A percentile compares a stretch with the other conserved stretches of the same genome.
Evolutionary conservation across 2,329 filamentous ascomycete genomes (phyloP).

Genomic region (Kalaharituber pfeilii): DNA sequence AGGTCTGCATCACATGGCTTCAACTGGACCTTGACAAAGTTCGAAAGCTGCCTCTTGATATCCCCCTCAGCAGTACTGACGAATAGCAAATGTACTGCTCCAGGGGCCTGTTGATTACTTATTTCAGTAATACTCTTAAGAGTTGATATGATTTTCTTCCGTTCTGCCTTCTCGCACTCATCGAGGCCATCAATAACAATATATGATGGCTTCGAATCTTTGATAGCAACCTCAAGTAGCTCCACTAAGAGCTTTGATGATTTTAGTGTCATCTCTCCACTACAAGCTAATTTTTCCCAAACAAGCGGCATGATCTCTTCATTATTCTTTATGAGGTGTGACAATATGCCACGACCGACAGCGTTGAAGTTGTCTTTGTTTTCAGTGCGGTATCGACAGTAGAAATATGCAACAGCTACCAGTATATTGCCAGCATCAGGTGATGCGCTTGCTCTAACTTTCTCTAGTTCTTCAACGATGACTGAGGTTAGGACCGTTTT

Average conservation of each 20-base stretch:
- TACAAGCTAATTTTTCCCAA: slow-evolving; percentile 23
- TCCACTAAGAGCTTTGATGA: slow-evolving; percentile 20
- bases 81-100: slow-evolving; percentile 24
- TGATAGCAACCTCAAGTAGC: slow-evolving; percentile 25
- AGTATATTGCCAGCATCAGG: no score
- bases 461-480: slow-evolving; percentile 26
- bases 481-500: slow-evolving; percentile 31
- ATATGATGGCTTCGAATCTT: slow-evolving; percentile 24
- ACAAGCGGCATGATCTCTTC: slow-evolving; percentile 24
- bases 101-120: neutral
- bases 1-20: slow-evolving; percentile 24
- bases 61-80: slow-evolving; percentile 25
- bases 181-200: slow-evolving; percentile 33
- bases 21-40: slow-evolving; percentile 21
- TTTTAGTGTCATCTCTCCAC: slow-evolving; percentile 22
- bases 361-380: slow-evolving; percentile 22
- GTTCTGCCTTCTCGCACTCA: slow-evolving; percentile 26
- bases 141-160: slow-evolving; percentile 23
- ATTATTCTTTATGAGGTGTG: slow-evolving; percentile 24
- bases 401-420: slow-evolving; percentile 28
- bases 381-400: slow-evolving; percentile 27
- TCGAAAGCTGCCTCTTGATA: slow-evolving; percentile 21
- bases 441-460: no score
- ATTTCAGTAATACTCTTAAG: slow-evolving; percentile 18
- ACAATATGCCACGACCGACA: slow-evolving; percentile 25